Evolutionary conservation across 169 alveolate species (phyloP).

Genomic region (Plasmodium billcollinsi): DNA sequence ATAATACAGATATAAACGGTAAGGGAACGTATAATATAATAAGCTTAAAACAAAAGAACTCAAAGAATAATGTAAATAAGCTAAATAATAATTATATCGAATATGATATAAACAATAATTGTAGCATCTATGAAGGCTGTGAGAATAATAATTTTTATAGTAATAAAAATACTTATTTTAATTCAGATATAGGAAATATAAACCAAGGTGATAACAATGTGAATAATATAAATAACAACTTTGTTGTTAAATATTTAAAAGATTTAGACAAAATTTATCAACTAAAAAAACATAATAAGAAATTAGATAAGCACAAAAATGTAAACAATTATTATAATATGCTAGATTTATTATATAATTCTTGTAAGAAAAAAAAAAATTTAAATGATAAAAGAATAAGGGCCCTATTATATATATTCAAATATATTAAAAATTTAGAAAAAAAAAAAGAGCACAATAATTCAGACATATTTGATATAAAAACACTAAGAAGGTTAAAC

Average conservation of each 20-base stretch:
- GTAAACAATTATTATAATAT: slow-evolving; percentile 35
- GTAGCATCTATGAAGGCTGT: neutral
- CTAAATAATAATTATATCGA: slow-evolving; percentile 49
- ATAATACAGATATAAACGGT: neutral
- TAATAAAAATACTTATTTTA: neutral
- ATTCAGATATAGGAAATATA: neutral
- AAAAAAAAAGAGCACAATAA: slow-evolving; percentile 41
- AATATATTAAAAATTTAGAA: slow-evolving; percentile 43
- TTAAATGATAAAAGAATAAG: slow-evolving; percentile 45
- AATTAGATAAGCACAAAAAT: slow-evolving; percentile 12
- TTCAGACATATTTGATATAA: slow-evolving; percentile 23
- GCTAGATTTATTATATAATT: slow-evolving; percentile 34
- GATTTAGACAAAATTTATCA: slow-evolving; percentile 40
- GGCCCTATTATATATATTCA: slow-evolving; percentile 36
- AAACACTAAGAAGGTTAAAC: slow-evolving; percentile 15
- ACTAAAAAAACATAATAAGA: slow-evolving; percentile 16
- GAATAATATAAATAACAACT: neutral
- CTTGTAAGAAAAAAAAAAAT: slow-evolving; percentile 38
- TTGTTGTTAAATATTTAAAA: slow-evolving; percentile 35
- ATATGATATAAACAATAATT: slow-evolving; percentile 50
- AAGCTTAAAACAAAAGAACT: slow-evolving; percentile 17
- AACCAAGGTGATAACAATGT: neutral
- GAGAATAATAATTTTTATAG: neutral
- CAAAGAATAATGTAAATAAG: slow-evolving; percentile 5
- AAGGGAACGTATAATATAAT: slow-evolving; percentile 5